Conservation (phyloP, 257 asterid species). For the Vinca minor region DNA sequence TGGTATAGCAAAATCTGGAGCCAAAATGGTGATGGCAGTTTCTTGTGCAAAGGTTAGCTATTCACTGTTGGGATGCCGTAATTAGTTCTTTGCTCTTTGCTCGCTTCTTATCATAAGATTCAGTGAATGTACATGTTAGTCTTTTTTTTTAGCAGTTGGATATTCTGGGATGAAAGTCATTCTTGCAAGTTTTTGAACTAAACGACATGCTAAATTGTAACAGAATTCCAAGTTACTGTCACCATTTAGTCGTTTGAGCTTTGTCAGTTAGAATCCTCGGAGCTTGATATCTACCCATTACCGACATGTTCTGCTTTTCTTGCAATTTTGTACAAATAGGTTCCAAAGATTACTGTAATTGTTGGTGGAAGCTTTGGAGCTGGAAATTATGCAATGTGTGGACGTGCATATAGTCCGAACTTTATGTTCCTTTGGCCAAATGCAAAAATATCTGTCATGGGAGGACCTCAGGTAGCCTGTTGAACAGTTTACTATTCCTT, state of each 20-base stretch:
- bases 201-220: neutral
- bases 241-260: neutral
- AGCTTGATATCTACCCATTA: neutral
- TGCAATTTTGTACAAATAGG: constrained; percentile 37
- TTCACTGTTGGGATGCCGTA: neutral
- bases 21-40: constrained; percentile 99
- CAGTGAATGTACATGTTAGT: neutral
- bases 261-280: neutral
- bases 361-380: constrained; percentile 99
- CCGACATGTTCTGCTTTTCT: constrained; percentile 6
- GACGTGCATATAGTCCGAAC: constrained; percentile 94
- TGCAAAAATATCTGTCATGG: constrained; percentile 95
- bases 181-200: too few relatives aligned
- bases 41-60: constrained; percentile 86
- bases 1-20: constrained; percentile 98
- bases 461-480: constrained; percentile 92
- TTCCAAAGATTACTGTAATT: constrained; percentile 78
- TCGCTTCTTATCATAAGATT: neutral
- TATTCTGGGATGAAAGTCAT: neutral
- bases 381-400: constrained; percentile 98
- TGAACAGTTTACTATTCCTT: too few relatives aligned
- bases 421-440: constrained; percentile 97
- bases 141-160: neutral
- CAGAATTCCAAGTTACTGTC: neutral
- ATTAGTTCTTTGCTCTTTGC: neutral